These are phyloP conservation scores for Magnusiomyces tetraspermus DNA, from an alignment of 1,139 yeast species.

Conservation along the genomic window DNA sequence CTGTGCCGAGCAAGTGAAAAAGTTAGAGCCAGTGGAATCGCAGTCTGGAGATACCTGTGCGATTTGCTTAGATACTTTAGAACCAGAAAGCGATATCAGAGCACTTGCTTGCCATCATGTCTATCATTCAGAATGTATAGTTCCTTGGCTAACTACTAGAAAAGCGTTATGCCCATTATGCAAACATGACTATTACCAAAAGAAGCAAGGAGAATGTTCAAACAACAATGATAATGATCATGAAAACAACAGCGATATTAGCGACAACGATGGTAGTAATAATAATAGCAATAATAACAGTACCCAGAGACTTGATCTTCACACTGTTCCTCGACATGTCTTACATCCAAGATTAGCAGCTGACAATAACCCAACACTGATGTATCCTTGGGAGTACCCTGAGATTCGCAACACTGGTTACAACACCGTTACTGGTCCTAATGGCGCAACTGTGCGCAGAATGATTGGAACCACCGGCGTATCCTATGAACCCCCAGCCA, in stretches of 20 bases:
- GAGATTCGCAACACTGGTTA: background rate
- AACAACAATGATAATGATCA: background rate
- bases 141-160: conserved; percentile 70
- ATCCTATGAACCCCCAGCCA: background rate
- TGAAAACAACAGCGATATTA: background rate
- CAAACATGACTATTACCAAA: conserved; percentile 36
- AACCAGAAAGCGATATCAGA: conserved; percentile 55
- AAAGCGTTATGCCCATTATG: conserved; percentile 81
- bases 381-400: conserved; percentile 13
- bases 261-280: background rate
- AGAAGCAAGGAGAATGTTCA: background rate
- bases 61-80: conserved; percentile 61
- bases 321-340: background rate
- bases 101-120: conserved; percentile 77
- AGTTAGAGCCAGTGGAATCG: background rate
- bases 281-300: background rate
- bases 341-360: background rate
- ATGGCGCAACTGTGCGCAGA: background rate
- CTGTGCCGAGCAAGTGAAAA: too few relatives aligned
- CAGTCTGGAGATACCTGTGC: conserved; percentile 58
- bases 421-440: background rate
- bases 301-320: background rate
- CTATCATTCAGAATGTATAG: conserved; percentile 68
- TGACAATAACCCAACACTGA: background rate
- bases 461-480: conserved; percentile 2